Evolutionary conservation across 78 protist species (phyloP).

Genomic region (Emiliania huxleyi): DNA sequence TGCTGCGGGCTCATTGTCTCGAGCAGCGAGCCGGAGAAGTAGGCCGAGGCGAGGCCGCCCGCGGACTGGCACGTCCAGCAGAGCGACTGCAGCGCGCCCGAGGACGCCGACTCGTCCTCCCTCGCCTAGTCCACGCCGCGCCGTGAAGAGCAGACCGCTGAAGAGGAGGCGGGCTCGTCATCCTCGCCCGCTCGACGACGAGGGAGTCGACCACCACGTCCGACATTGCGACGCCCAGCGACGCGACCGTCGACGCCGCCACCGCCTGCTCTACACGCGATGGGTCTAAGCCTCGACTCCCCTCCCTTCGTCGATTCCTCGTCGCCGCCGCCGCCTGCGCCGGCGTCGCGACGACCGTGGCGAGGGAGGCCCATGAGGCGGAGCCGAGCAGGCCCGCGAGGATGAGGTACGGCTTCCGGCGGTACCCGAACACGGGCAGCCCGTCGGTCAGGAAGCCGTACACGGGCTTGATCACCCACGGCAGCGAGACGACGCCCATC

Average conservation of each 20-base stretch:
- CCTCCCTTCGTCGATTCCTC: too few species aligned
- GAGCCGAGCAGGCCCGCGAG: neutral
- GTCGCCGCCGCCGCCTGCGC: neutral
- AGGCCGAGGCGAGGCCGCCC: neutral
- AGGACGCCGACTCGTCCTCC: neutral
- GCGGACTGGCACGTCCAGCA: neutral
- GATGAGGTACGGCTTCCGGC: neutral
- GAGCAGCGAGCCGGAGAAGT: neutral
- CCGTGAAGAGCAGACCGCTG: too few species aligned
- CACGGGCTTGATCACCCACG: constrained; percentile 7
- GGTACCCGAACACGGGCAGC: neutral
- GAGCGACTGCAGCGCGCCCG: constrained; percentile 29
- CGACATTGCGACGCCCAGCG: neutral
- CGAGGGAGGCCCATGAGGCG: neutral
- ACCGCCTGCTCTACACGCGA: neutral
- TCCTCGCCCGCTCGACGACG: constrained; percentile 21
- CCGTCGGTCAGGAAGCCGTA: constrained; percentile 15
- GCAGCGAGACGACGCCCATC: neutral
- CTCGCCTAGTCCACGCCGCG: neutral
- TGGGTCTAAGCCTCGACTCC: too few species aligned
- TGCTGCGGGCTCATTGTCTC: neutral
- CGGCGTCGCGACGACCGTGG: neutral
- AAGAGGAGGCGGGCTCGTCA: too few species aligned
- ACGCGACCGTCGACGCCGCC: neutral
- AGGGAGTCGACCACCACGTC: constrained; percentile 28